Evolutionary conservation across 2,329 filamentous ascomycete genomes (phyloP).

Genomic region (Pseudogymnoascus sp.): DNA sequence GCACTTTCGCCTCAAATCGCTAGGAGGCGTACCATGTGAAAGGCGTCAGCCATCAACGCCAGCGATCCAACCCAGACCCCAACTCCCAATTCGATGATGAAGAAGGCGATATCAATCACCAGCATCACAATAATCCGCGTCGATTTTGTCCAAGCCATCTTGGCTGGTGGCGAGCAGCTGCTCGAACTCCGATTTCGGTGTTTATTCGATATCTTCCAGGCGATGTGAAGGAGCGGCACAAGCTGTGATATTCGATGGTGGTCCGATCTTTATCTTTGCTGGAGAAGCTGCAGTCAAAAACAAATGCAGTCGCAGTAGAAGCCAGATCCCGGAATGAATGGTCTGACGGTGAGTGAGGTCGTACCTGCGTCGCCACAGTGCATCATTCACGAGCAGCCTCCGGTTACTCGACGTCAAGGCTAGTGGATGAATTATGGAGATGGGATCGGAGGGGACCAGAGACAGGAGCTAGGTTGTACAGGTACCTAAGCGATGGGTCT

Average conservation of each 20-base stretch:
- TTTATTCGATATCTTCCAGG: not conserved
- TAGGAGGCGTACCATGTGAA: constrained; percentile 72
- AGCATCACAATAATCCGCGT: constrained; percentile 90
- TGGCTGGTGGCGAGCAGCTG: constrained; percentile 16
- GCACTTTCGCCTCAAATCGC: not conserved
- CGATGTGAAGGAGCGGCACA: not conserved
- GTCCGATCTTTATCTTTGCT: not conserved
- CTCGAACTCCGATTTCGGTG: not conserved
- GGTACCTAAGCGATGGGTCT: constrained; percentile 3
- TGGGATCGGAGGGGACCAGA: not conserved
- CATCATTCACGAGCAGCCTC: not conserved
- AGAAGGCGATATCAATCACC: constrained; percentile 81
- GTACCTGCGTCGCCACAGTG: not conserved
- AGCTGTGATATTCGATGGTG: not conserved
- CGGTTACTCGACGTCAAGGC: not conserved
- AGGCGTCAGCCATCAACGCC: constrained; percentile 90
- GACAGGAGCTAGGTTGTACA: not conserved
- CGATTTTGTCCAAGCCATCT: constrained; percentile 85
- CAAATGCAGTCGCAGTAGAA: not conserved
- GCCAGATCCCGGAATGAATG: not conserved
- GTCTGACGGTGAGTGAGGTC: not conserved
- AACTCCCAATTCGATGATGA: constrained; percentile 76
- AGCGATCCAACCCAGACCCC: constrained; percentile 86
- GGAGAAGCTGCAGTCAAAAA: not conserved
- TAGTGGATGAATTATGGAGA: constrained; percentile 7